phyloP scores from a whole-genome alignment of 2,329 filamentous ascomycete genomes.

The Aspergillus quadricinctus region DNA sequence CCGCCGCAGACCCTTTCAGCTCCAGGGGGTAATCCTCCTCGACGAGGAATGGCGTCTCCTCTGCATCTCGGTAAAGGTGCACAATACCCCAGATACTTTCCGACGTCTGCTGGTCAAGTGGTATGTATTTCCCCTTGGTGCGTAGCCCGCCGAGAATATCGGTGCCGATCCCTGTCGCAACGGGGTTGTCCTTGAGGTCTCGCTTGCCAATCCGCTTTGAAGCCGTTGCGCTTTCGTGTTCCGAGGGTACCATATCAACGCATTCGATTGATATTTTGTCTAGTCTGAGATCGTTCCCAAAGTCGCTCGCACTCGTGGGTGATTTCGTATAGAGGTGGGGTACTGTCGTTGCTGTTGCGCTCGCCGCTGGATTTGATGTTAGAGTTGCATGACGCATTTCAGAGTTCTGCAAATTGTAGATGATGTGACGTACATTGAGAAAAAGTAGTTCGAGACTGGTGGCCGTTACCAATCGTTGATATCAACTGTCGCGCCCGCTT shows the following conservation, averaged over 20 bases:
- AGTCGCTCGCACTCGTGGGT: slow-evolving; percentile 11
- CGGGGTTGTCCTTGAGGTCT: slow-evolving; percentile 32
- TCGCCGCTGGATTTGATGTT: neutral
- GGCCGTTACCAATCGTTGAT: slow-evolving; percentile 9
- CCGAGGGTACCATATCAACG: slow-evolving; percentile 62
- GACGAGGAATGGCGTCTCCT: slow-evolving; percentile 62
- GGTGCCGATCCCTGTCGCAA: slow-evolving; percentile 48
- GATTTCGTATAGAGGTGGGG: slow-evolving; percentile 18
- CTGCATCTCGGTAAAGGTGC: slow-evolving; percentile 82
- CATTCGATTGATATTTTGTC: slow-evolving; percentile 73
- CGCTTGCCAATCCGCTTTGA: slow-evolving; percentile 19
- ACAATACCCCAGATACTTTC: slow-evolving; percentile 89
- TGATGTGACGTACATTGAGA: slow-evolving; percentile 4
- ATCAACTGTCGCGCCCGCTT: slow-evolving; percentile 18
- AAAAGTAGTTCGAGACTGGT: slow-evolving; percentile 8
- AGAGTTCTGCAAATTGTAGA: neutral
- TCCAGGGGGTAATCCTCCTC: slow-evolving; percentile 44
- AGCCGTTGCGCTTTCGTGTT: slow-evolving; percentile 22
- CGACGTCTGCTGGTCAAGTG: slow-evolving; percentile 65
- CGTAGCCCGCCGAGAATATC: slow-evolving; percentile 59
- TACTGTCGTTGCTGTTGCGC: slow-evolving; percentile 2
- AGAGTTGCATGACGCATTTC: slow-evolving; percentile 6
- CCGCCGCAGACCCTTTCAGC: slow-evolving; percentile 35
- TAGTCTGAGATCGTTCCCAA: slow-evolving; percentile 69
- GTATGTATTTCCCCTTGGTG: slow-evolving; percentile 76